Conservation (phyloP, 495 filamentous ascomycete genomes). For the Podospora australis region DNA sequence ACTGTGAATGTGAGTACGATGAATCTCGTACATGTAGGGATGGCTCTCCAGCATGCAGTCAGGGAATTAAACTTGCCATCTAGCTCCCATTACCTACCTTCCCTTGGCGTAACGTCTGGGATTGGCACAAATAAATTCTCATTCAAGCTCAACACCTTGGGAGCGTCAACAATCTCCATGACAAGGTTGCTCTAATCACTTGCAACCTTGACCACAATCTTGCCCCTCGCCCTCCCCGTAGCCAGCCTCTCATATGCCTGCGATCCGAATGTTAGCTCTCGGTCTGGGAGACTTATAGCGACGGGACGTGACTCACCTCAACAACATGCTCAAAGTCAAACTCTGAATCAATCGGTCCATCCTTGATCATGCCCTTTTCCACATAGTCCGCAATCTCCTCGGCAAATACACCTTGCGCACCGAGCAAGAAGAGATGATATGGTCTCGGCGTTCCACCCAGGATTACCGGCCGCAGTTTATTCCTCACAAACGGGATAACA, state of each 20-base stretch:
- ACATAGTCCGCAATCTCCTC: slow-evolving; percentile 22
- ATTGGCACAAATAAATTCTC: too few relatives aligned
- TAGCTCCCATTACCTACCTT: too few relatives aligned
- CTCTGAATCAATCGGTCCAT: slow-evolving; percentile 31
- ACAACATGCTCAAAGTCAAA: slow-evolving; percentile 28
- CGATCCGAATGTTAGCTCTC: not conserved
- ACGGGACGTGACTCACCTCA: slow-evolving; percentile 16
- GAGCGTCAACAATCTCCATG: too few relatives aligned
- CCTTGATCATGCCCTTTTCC: slow-evolving; percentile 24
- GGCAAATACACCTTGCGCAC: slow-evolving; percentile 18
- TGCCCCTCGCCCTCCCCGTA: slow-evolving; percentile 32
- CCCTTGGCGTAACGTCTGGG: too few relatives aligned
- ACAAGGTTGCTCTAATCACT: too few relatives aligned
- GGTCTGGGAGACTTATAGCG: not conserved
- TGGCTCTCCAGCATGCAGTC: too few relatives aligned
- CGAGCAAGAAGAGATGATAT: slow-evolving; percentile 29
- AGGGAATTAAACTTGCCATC: too few relatives aligned
- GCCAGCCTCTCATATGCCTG: slow-evolving; percentile 29
- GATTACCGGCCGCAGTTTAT: slow-evolving; percentile 26
- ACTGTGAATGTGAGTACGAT: too few relatives aligned
- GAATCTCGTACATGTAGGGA: too few relatives aligned
- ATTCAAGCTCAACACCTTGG: too few relatives aligned
- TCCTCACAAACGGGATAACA: slow-evolving; percentile 23
- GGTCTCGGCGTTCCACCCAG: slow-evolving; percentile 33
- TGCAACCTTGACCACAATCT: slow-evolving; percentile 30